Base-by-base conservation (phyloP, 2,329 filamentous ascomycete species). In the Chrysosporium queenslandicum region DNA sequence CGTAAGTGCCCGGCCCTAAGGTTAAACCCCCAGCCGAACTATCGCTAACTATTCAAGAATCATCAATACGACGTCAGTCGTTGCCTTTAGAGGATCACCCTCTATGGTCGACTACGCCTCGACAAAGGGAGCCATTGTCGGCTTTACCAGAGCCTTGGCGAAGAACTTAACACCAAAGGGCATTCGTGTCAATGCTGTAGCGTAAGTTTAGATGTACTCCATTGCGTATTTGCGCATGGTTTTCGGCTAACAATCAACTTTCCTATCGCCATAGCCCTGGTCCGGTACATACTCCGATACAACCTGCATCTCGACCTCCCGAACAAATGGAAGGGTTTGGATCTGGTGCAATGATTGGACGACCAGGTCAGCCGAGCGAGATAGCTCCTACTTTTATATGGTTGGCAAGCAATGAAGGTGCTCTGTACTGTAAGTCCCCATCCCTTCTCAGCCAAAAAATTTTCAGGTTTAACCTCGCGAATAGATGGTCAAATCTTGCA, bases 51-150 rank as follows among this genome's bases (percentile, higher is more conserved):
- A 3, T 16, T 23, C 2, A 37, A 75, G 72, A 2, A 80, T 81
- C 58, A 77, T 81, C 64, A 81, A 81, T 64, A 74, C 73, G 1
- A 73, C 75, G 0, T 79, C 76, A 0, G 70, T 75, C 0, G 73
- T 75, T n/a, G 72, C 74, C 1, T 80, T 79, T 64, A 70, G 76
- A 52, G 77, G 78, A 1, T 77, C 74, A 2, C 56, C 63, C 0
- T 55, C 61, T 16, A 73, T 79, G 67, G 59, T 80, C 1, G 79
- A 81, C 60, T 81, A 81, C 58, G 68, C 74, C 2, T 66, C 77
- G 8, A 80, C 77, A 4, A 82, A 82, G 59, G 78, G 77, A 5
- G 77, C 78, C 21, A 79, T 82, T 52, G 70, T 74, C 2, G 73
- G 74, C 0, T 81, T 81, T 57, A 81, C 78, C 0, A 67, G 73